A percentile compares a stretch with the other conserved stretches of the same genome.
Evolutionary conservation across 2,329 filamentous ascomycete species (phyloP).

Genomic region (Cladorrhinum sp.): DNA sequence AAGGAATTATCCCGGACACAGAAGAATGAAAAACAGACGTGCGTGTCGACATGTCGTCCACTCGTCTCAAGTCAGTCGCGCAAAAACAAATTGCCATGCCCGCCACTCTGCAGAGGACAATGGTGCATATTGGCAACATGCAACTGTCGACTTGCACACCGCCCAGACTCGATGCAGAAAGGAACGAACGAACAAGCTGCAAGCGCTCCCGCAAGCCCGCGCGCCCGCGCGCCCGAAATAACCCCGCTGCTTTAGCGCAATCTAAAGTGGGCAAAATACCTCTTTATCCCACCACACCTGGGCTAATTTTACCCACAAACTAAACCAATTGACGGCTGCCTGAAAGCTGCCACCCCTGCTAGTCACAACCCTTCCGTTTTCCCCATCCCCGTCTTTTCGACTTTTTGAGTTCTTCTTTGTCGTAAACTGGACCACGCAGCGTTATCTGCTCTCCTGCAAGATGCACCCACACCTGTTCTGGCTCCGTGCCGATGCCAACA

Average conservation of each 20-base stretch:
- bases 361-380: neutral
- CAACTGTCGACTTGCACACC: conserved; percentile 1
- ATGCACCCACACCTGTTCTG: neutral
- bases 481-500: neutral
- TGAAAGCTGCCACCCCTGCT: neutral
- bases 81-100: neutral
- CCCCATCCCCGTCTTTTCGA: neutral
- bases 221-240: neutral
- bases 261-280: conserved; percentile 7
- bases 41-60: conserved; percentile 3
- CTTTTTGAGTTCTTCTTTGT: neutral
- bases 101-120: neutral
- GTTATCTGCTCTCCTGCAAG: neutral
- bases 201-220: neutral
- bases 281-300: neutral
- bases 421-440: conserved; percentile 4
- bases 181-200: neutral
- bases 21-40: neutral
- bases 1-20: conserved; percentile 16
- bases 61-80: neutral
- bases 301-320: conserved; percentile 12
- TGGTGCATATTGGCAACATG: neutral
- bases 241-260: conserved; percentile 5
- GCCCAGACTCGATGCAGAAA: neutral
- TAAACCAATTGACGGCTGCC: conserved; percentile 8